Conservation (phyloP, 2,329 filamentous ascomycete species). For the Rhytidhysteron rufulum region DNA sequence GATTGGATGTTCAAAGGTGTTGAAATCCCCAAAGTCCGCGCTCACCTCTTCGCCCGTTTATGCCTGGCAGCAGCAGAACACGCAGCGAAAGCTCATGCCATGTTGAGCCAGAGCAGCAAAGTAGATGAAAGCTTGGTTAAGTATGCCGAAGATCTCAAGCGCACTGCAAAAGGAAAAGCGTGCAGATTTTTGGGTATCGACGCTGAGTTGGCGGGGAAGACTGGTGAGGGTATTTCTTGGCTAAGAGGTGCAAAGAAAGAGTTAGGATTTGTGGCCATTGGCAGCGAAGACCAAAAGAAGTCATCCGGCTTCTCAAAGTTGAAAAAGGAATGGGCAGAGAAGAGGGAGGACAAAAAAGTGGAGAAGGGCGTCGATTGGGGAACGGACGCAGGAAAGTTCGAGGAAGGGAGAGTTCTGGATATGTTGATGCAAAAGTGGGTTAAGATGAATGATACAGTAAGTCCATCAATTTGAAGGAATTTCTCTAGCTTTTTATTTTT, state of each 20-base stretch:
- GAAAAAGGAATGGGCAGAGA: conserved; percentile 72
- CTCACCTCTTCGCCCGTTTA: conserved; percentile 80
- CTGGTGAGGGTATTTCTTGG: conserved; percentile 85
- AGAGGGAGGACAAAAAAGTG: conserved; percentile 72
- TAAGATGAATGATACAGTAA: conserved; percentile 85
- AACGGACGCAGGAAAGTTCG: conserved; percentile 74
- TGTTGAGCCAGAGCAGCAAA: conserved; percentile 41
- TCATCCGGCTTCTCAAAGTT: conserved; percentile 59
- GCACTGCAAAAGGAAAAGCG: conserved; percentile 75
- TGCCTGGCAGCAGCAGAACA: conserved; percentile 88
- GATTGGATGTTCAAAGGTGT: conserved; percentile 97
- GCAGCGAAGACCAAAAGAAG: conserved; percentile 40
- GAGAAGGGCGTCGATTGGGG: conserved; percentile 74
- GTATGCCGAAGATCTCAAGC: conserved; percentile 72
- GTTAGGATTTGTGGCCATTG: conserved; percentile 57
- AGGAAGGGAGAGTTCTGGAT: conserved; percentile 81
- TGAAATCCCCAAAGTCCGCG: conserved; percentile 81
- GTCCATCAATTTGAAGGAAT: neutral
- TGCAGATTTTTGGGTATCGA: conserved; percentile 90
- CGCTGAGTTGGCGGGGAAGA: conserved; percentile 76
- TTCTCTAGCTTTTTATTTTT: no score
- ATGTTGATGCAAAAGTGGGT: conserved; percentile 87
- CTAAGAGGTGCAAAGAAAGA: conserved; percentile 72
- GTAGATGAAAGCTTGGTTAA: conserved; percentile 64
- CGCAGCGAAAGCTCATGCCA: conserved; percentile 65